Percentiles rank a stretch among this genome's conserved stretches.
Conservation (phyloP, 1,139 yeast species). For the Debaryomyces coudertii region DNA sequence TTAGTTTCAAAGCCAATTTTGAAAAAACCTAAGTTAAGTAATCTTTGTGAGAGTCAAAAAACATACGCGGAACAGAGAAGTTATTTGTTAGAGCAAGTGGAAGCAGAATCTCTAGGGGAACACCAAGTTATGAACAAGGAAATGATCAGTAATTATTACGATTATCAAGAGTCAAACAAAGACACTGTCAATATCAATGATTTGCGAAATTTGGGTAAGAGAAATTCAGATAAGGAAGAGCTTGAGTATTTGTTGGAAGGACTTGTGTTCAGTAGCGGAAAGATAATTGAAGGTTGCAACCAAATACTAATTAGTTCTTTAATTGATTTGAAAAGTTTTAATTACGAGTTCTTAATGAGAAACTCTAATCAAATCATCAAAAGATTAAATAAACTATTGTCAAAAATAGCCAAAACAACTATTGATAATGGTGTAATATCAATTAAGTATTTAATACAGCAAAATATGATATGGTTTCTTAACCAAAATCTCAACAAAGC, state of each 20-base stretch:
- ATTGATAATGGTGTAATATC: background rate
- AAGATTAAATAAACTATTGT: background rate
- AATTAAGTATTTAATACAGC: conserved; percentile 1
- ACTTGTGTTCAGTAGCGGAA: conserved; percentile 14
- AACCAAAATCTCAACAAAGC: background rate
- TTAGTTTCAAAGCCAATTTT: background rate
- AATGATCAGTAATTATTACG: conserved; percentile 16
- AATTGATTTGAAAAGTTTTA: conserved; percentile 15
- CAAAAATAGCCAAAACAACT: background rate
- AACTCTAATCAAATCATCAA: background rate
- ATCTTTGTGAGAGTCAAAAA: background rate
- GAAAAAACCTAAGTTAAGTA: background rate
- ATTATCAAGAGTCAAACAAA: conserved; percentile 10
- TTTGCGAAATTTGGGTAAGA: conserved; percentile 20
- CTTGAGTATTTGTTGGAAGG: conserved; percentile 25
- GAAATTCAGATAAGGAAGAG: conserved; percentile 17
- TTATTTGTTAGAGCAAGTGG: conserved; percentile 20
- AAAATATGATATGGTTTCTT: conserved; percentile 1
- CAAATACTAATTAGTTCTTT: conserved; percentile 20
- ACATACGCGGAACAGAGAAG: conserved; percentile 29
- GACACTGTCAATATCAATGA: conserved; percentile 22
- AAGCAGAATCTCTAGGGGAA: conserved; percentile 11
- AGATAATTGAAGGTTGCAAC: conserved; percentile 12
- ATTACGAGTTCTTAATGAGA: conserved; percentile 4
- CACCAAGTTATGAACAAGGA: conserved; percentile 10